phyloP scores from a whole-genome alignment of 257 asterid species.

The Striga asiatica region DNA sequence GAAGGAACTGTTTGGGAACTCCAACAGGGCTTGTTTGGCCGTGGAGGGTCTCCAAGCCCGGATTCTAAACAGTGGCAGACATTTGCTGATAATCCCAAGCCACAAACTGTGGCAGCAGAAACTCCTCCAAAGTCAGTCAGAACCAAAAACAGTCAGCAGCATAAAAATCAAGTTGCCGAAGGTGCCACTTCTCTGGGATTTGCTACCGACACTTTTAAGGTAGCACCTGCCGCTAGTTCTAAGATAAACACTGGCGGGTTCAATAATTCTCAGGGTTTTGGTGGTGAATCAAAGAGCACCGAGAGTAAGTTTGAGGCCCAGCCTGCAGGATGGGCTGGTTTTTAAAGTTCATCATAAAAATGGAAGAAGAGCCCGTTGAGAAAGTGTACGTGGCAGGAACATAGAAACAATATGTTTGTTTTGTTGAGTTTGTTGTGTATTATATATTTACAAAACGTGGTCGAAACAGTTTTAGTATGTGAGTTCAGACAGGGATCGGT shows the following conservation, averaged over 20 bases:
- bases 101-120: slow-evolving; percentile 22
- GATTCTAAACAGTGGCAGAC: slow-evolving; percentile 79
- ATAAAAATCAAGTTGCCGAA: slow-evolving; percentile 30
- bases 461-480: no score
- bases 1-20: slow-evolving; percentile 82
- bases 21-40: slow-evolving; percentile 54
- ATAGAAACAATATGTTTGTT: no score
- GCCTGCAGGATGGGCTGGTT: slow-evolving; percentile 99
- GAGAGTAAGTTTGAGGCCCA: slow-evolving; percentile 48
- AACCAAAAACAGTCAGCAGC: slow-evolving; percentile 51
- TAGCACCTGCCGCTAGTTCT: slow-evolving; percentile 46
- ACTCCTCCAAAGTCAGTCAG: slow-evolving; percentile 52
- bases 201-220: slow-evolving; percentile 66
- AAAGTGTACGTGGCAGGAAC: no score
- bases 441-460: no score
- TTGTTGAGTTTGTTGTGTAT: no score
- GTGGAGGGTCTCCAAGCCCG: slow-evolving; percentile 39
- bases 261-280: slow-evolving; percentile 42
- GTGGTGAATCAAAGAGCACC: slow-evolving; percentile 34
- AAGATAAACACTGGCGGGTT: slow-evolving; percentile 26
- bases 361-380: no score
- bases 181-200: slow-evolving; percentile 59
- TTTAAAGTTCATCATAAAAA: no score
- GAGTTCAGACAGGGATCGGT: no score
- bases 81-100: slow-evolving; percentile 51